These are phyloP conservation scores for Celoporthe dispersa DNA, from an alignment of 2,329 filamentous ascomycete species.

Conservation along the genomic window DNA sequence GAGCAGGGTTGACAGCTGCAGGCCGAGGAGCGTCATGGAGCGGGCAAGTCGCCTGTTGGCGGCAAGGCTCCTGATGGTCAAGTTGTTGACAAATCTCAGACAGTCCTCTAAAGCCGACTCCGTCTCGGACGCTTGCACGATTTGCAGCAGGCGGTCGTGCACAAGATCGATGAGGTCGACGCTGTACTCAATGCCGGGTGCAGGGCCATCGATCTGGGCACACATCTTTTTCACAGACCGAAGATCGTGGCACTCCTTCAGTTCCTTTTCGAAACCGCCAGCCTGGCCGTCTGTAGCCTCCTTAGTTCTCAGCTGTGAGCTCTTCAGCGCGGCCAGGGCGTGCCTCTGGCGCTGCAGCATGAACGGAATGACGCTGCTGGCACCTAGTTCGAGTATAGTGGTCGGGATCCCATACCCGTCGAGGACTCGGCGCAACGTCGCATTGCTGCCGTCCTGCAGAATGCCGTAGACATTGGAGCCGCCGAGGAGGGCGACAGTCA, in stretches of 20 bases:
- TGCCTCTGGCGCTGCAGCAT: slow-evolving; percentile 36
- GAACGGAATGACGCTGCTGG: slow-evolving; percentile 33
- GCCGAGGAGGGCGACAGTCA: slow-evolving; percentile 24
- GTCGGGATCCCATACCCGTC: slow-evolving; percentile 37
- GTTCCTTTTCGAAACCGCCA: slow-evolving; percentile 21
- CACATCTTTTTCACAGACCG: slow-evolving; percentile 36
- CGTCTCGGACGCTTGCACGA: neutral
- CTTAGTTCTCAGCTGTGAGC: neutral
- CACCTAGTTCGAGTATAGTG: slow-evolving; percentile 24
- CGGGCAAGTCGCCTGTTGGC: slow-evolving; percentile 26
- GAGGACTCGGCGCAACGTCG: slow-evolving; percentile 16
- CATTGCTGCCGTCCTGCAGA: neutral
- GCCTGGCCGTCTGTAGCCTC: neutral
- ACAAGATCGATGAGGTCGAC: slow-evolving; percentile 9
- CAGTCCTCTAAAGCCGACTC: slow-evolving; percentile 17
- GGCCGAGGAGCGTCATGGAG: slow-evolving; percentile 30
- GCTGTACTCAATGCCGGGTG: neutral
- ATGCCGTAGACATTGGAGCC: neutral
- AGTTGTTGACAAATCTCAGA: slow-evolving; percentile 47
- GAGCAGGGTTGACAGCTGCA: slow-evolving; percentile 27
- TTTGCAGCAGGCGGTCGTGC: slow-evolving; percentile 28
- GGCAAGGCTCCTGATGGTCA: slow-evolving; percentile 41
- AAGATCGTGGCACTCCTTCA: slow-evolving; percentile 29
- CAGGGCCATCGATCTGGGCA: slow-evolving; percentile 22
- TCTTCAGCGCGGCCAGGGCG: neutral